phyloP scores from a whole-genome alignment of 805 yeast species.

The Zygosaccharomyces bisporus region DNA sequence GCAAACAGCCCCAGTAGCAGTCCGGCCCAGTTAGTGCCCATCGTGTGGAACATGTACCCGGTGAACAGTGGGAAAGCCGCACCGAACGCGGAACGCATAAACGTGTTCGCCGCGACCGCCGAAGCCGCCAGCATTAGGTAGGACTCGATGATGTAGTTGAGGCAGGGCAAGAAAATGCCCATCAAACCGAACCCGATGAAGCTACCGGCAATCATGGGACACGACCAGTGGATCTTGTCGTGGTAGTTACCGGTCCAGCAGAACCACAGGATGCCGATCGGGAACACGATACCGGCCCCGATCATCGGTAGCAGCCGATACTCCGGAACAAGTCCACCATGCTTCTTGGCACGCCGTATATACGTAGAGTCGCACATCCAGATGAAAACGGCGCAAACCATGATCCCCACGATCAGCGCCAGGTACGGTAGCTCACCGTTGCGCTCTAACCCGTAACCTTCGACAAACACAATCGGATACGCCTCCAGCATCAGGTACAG shows the following conservation, averaged over 20 bases:
- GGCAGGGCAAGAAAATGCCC: constrained; percentile 61
- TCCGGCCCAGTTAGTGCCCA: constrained; percentile 81
- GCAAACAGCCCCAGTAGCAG: constrained; percentile 63
- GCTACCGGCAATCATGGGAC: constrained; percentile 64
- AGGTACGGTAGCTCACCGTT: constrained; percentile 71
- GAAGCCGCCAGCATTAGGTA: constrained; percentile 73
- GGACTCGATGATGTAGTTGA: constrained; percentile 70
- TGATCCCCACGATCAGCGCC: constrained; percentile 66
- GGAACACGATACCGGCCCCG: constrained; percentile 64
- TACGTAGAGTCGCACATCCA: constrained; percentile 52
- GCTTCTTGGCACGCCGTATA: constrained; percentile 43
- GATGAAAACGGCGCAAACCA: constrained; percentile 54
- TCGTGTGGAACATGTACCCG: constrained; percentile 58
- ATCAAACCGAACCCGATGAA: constrained; percentile 66
- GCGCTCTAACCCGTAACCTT: constrained; percentile 52
- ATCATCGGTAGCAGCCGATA: constrained; percentile 75
- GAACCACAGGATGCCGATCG: constrained; percentile 80
- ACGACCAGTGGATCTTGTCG: constrained; percentile 70
- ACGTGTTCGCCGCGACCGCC: constrained; percentile 70
- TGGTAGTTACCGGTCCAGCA: constrained; percentile 84
- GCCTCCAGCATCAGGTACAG: constrained; percentile 71
- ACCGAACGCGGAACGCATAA: constrained; percentile 64
- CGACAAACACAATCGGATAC: constrained; percentile 64
- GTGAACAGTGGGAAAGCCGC: constrained; percentile 74
- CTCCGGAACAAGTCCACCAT: constrained; percentile 68